Evolutionary conservation across 768 basidiomycete species (phyloP).

Genomic region (Rhodotorula kratochvilovae): DNA sequence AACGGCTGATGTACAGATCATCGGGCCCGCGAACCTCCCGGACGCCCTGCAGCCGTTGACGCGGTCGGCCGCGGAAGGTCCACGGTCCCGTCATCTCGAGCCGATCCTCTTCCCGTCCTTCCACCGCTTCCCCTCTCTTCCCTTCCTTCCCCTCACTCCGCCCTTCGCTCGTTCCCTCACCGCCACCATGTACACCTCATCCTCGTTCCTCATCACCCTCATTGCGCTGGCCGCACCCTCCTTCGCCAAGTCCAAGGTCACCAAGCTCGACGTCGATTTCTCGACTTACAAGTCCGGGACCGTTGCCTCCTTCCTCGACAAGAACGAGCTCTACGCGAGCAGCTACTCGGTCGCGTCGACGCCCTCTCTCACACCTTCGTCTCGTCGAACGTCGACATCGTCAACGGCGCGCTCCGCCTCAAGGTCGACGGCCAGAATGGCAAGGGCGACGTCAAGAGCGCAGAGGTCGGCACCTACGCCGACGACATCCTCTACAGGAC

Average conservation of each 20-base stretch:
- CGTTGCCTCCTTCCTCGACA: neutral
- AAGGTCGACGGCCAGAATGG: neutral
- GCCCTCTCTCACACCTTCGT: neutral
- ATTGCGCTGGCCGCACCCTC: too few species aligned
- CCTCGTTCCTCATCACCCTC: too few species aligned
- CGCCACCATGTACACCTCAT: too few species aligned
- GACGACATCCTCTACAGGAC: constrained; percentile 5
- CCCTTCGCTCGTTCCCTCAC: too few species aligned
- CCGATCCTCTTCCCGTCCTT: too few species aligned
- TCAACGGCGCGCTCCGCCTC: constrained; percentile 7
- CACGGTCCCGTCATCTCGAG: too few species aligned
- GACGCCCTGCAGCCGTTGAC: too few species aligned
- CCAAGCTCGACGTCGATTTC: neutral
- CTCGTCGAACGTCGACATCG: constrained; percentile 13
- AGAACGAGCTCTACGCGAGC: neutral
- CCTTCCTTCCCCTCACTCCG: too few species aligned
- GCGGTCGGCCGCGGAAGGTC: too few species aligned
- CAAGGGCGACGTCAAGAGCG: neutral
- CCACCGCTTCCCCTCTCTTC: too few species aligned
- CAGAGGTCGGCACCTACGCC: constrained; percentile 1
- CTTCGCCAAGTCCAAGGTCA: neutral
- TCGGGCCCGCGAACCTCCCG: too few species aligned
- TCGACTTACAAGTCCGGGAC: neutral
- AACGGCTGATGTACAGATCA: too few species aligned
- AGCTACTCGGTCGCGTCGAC: neutral